These are phyloP conservation scores for Hypholoma sublateritium DNA, from an alignment of 768 basidiomycete species.

Conservation along the genomic window DNA sequence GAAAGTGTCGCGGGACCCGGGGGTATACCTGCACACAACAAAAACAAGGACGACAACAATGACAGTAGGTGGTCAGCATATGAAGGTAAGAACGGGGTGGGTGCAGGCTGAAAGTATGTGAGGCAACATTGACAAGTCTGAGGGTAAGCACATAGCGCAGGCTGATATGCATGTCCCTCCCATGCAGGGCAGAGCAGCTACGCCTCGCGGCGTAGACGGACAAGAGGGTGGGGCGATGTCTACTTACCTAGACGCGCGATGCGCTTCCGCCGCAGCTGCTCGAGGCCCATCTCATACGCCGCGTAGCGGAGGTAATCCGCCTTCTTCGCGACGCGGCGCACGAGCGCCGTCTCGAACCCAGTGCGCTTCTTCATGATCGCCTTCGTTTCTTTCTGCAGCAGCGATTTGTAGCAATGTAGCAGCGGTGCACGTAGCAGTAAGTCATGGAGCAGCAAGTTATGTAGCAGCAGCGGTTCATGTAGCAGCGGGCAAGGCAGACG, in stretches of 20 bases:
- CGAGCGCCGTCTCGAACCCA: conserved; percentile 77
- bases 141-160: too few species aligned
- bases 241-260: conserved; percentile 68
- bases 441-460: too few species aligned
- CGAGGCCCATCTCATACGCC: conserved; percentile 89
- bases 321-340: conserved; percentile 83
- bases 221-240: not conserved
- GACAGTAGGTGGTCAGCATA: not conserved
- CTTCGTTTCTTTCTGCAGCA: conserved; percentile 68
- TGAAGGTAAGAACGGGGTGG: too few species aligned
- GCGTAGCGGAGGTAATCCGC: conserved; percentile 88
- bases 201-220: too few species aligned
- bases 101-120: too few species aligned
- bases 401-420: too few species aligned
- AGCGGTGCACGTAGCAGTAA: too few species aligned
- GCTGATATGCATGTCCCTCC: not conserved
- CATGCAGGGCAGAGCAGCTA: too few species aligned
- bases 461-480: too few species aligned
- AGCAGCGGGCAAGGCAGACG: too few species aligned
- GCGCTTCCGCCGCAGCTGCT: conserved; percentile 76
- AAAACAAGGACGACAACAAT: too few species aligned
- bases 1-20: conserved; percentile 64
- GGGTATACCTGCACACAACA: conserved; percentile 34
- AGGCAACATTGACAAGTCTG: too few species aligned
- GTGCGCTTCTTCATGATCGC: conserved; percentile 86